Base-by-base conservation (phyloP, 208 protist species). In the Leishmania arabica region DNA sequence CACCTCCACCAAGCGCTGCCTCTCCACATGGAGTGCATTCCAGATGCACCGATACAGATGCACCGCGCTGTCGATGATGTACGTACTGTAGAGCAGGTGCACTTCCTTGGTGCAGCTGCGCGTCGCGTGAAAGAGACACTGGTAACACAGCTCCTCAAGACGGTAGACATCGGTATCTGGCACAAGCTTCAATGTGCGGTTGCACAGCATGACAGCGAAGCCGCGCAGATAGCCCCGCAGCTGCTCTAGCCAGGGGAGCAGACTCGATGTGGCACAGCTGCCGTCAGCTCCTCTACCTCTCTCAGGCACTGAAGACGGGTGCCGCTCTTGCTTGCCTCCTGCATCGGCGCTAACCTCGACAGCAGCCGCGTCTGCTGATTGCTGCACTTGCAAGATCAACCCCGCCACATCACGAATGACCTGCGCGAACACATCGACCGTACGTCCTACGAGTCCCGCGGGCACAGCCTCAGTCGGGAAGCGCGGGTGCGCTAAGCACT, bases 141-240 rank as follows among this genome's bases (percentile, higher is more conserved):
- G 86, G 75, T 91, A 91, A 53, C 86, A 88, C 51, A 96, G 68
- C 53, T 95, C 94, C 84, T 97, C 94, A 2, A 97, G 84, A 7
- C 94, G 92, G 17, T 89, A 76, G 58, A 95, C 60, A 49, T 96
- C 90, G 31, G 82, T 84, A 45, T 88, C 89, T 0, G 56, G 58
- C n/a, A 91, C 88, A 19, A 95, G 77, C 79, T 88, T 69, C 51
- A 94, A 34, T 2, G 83, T 72, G 53, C 74, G 83, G 42, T 90
- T 79, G 78, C 84, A 91, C 24, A 92, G 56, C 37, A 95, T 58
- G 13, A 80, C 40, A 17, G 88, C 79, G 51, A 94, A 88, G 71
- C 85, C 74, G 27, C 73, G 77, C 31, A 96, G 76, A 82, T 91
- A 92, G 1, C 82, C 74, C 1, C 91, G 94, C 64, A 97, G 78